Conservation (phyloP, 2,329 filamentous ascomycete species). For the Exophiala alcalophila region DNA sequence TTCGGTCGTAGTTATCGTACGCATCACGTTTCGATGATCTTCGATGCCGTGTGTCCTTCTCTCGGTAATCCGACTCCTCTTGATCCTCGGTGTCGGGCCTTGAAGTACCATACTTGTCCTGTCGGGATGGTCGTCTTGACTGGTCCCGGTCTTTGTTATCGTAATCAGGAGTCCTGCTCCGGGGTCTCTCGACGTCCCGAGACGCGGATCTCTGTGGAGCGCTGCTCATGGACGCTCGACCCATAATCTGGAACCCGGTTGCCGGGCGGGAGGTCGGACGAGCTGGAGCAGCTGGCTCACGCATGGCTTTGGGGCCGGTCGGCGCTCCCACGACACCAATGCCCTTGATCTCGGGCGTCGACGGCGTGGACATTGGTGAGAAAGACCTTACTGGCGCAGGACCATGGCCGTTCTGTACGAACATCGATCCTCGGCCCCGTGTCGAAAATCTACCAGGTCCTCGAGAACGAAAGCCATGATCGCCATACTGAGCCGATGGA, state of each 20-base stretch:
- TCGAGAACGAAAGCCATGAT: slow-evolving; percentile 27
- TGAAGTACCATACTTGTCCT: slow-evolving; percentile 14
- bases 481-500: slow-evolving; percentile 32
- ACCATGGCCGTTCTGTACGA: slow-evolving; percentile 31
- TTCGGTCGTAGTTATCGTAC: slow-evolving; percentile 48
- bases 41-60: slow-evolving; percentile 27
- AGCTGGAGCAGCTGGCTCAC: slow-evolving; percentile 38
- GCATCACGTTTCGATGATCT: slow-evolving; percentile 39
- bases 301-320: slow-evolving; percentile 91
- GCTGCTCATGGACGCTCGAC: slow-evolving; percentile 26
- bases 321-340: slow-evolving; percentile 70
- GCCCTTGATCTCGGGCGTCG: slow-evolving; percentile 45
- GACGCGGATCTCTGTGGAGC: slow-evolving; percentile 19
- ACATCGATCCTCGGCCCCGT: slow-evolving; percentile 40
- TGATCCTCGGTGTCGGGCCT: slow-evolving; percentile 15
- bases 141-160: slow-evolving; percentile 44
- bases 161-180: slow-evolving; percentile 29
- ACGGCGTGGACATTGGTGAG: slow-evolving; percentile 32
- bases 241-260: slow-evolving; percentile 30
- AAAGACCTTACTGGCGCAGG: slow-evolving; percentile 33
- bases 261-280: slow-evolving; percentile 21
- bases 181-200: slow-evolving; percentile 19
- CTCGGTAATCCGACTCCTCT: slow-evolving; percentile 25
- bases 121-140: slow-evolving; percentile 18
- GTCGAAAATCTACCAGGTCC: slow-evolving; percentile 45